Evolutionary conservation across 352 stramenopile species (phyloP).

Genomic region (Paralagenidium karlingii): DNA sequence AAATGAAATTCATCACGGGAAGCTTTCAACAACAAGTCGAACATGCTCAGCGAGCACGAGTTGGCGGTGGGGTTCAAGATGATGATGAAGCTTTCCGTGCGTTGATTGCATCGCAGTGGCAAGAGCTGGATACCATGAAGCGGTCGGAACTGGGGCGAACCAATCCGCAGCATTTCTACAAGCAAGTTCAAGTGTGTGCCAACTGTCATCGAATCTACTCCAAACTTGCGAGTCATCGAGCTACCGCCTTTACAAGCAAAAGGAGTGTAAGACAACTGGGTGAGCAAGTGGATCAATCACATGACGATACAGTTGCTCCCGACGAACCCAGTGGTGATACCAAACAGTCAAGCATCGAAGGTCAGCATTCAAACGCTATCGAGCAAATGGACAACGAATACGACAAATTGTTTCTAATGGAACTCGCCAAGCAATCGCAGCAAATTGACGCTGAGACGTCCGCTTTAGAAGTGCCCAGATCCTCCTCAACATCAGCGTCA

Average conservation of each 20-base stretch:
- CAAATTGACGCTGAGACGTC: neutral
- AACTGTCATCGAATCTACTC: slow-evolving; percentile 69
- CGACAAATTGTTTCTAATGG: slow-evolving; percentile 48
- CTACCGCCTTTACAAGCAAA: slow-evolving; percentile 26
- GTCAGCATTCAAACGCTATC: too few species aligned
- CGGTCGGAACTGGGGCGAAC: slow-evolving; percentile 26
- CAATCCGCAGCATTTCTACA: slow-evolving; percentile 67
- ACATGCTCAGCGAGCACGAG: too few species aligned
- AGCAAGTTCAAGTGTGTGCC: slow-evolving; percentile 51
- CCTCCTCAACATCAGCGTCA: neutral
- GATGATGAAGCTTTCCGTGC: slow-evolving; percentile 4
- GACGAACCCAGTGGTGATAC: too few species aligned
- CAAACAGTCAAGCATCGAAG: too few species aligned
- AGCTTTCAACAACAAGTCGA: neutral
- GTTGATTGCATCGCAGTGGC: slow-evolving; percentile 34
- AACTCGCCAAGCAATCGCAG: slow-evolving; percentile 41
- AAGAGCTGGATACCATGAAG: slow-evolving; percentile 46
- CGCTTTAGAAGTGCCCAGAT: too few species aligned
- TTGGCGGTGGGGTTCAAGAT: too few species aligned
- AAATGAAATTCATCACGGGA: slow-evolving; percentile 31
- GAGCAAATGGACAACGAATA: too few species aligned
- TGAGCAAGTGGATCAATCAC: too few species aligned
- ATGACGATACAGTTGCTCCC: too few species aligned
- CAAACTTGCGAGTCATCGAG: slow-evolving; percentile 31
- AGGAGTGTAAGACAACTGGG: neutral